phyloP scores from a whole-genome alignment of 345 rosid species.

The sweet orange (Citrus sinensis) region DVS_A1.0 CM039163.1:50277501-50278000 shows the following conservation, averaged over 20 bases:
- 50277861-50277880: constrained; percentile 55
- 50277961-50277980: constrained; percentile 65
- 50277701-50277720: constrained; percentile 25
- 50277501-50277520: constrained; percentile 83
- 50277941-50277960: constrained; percentile 90
- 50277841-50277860: constrained; percentile 34
- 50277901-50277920: constrained; percentile 43
- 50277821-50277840: constrained; percentile 65
- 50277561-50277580: constrained; percentile 57
- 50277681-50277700: constrained; percentile 24
- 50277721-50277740: constrained; percentile 43
- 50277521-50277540: constrained; percentile 52
- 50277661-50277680: constrained; percentile 39
- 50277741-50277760: constrained; percentile 25
- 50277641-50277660: constrained; percentile 25
- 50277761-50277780: constrained; percentile 39
- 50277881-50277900: constrained; percentile 64
- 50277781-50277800: constrained; percentile 40
- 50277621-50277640: constrained; percentile 47
- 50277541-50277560: constrained; percentile 62
- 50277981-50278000: constrained; percentile 66
- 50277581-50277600: constrained; percentile 62
- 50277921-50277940: constrained; percentile 51
- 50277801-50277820: constrained; percentile 71
- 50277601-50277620: constrained; percentile 82